These are phyloP conservation scores for Plasmodium blacklocki DNA, from an alignment of 169 alveolate genomes.

Conservation along the genomic window DNA sequence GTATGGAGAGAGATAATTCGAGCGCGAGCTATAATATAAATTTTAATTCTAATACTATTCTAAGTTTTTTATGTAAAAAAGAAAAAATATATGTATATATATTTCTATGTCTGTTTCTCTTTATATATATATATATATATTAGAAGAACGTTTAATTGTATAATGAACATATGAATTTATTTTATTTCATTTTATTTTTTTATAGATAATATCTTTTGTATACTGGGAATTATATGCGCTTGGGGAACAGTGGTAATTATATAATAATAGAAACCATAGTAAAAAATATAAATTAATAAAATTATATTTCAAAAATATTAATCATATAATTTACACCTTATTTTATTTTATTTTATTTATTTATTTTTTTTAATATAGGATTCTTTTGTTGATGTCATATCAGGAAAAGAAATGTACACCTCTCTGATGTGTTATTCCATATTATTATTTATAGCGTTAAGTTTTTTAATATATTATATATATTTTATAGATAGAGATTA, in stretches of 20 bases:
- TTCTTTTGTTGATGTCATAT: slow-evolving; percentile 43
- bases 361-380: slow-evolving; percentile 28
- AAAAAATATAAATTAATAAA: background rate
- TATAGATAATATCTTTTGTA: slow-evolving; percentile 66
- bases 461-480: slow-evolving; percentile 15
- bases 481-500: slow-evolving; percentile 45
- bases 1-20: no score
- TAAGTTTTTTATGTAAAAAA: no score
- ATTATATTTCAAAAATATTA: background rate
- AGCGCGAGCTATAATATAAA: no score
- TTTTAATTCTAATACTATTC: no score
- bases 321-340: background rate
- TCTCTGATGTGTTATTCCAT: slow-evolving; percentile 37
- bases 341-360: background rate
- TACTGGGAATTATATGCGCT: slow-evolving; percentile 66
- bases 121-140: no score
- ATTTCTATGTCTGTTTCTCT: no score
- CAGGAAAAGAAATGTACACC: slow-evolving; percentile 26
- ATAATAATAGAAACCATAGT: background rate
- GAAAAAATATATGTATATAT: no score
- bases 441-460: slow-evolving; percentile 13
- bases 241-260: slow-evolving; percentile 69
- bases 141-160: no score
- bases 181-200: slow-evolving; percentile 3
- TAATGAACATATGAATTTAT: background rate